These are phyloP conservation scores for Diaporthe capsici DNA, from an alignment of 2,329 filamentous ascomycete genomes.

Conservation along the genomic window DNA sequence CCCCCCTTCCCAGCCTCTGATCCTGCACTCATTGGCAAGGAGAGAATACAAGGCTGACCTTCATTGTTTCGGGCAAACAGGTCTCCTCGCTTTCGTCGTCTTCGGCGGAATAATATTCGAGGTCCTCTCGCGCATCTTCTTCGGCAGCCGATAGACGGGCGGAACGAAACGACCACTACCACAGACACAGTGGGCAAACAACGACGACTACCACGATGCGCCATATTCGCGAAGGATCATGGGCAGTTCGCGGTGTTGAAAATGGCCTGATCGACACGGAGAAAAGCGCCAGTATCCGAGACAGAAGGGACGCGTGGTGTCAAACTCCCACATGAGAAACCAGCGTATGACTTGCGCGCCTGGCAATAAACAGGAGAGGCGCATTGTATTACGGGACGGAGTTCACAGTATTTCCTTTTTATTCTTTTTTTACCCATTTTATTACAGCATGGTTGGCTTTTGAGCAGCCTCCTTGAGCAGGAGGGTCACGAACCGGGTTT, in stretches of 20 bases:
- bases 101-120: constrained; percentile 74
- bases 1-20: neutral
- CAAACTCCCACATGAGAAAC: neutral
- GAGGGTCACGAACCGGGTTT: neutral
- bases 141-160: constrained; percentile 43
- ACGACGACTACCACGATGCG: neutral
- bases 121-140: constrained; percentile 68
- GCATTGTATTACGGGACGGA: constrained; percentile 36
- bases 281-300: neutral
- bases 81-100: constrained; percentile 71
- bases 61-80: constrained; percentile 50
- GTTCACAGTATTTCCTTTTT: constrained; percentile 24
- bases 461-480: neutral
- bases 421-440: constrained; percentile 26
- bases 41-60: constrained; percentile 1
- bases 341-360: constrained; percentile 11
- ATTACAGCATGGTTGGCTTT: constrained; percentile 33
- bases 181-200: neutral
- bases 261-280: neutral
- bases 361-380: constrained; percentile 24
- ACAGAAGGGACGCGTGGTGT: neutral
- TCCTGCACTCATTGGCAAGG: too few relatives aligned
- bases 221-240: neutral
- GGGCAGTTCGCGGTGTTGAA: too few relatives aligned
- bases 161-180: too few relatives aligned